Conservation (phyloP, 768 basidiomycete species). For the Russula foetens region DNA sequence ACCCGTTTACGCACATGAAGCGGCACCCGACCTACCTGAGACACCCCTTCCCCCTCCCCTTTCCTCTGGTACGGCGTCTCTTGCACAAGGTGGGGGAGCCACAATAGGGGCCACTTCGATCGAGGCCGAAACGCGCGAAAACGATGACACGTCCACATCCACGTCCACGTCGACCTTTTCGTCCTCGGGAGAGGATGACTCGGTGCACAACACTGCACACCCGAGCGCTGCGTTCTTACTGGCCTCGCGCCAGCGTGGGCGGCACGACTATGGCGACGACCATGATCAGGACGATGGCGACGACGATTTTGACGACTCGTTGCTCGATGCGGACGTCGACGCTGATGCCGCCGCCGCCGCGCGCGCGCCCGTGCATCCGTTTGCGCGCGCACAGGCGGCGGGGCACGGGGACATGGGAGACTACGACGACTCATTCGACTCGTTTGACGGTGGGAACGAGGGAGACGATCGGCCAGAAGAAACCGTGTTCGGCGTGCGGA, state of each 20-base stretch:
- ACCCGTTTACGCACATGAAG: conserved; percentile 21
- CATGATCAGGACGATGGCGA: conserved; percentile 17
- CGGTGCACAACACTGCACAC: conserved; percentile 48
- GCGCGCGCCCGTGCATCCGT: conserved; percentile 49
- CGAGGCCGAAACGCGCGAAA: conserved; percentile 10
- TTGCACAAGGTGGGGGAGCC: background rate
- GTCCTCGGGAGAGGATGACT: conserved; percentile 44
- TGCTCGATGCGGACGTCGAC: conserved; percentile 34
- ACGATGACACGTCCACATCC: conserved; percentile 33
- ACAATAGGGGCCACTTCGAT: background rate
- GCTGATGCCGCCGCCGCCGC: conserved; percentile 34
- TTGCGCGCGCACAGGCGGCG: conserved; percentile 35
- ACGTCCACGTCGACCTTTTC: conserved; percentile 38
- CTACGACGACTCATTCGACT: conserved; percentile 40
- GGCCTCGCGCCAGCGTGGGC: conserved; percentile 33
- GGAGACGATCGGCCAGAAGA: conserved; percentile 40
- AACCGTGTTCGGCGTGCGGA: conserved; percentile 64
- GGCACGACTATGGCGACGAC: conserved; percentile 7
- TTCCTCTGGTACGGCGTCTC: conserved; percentile 22
- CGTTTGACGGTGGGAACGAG: conserved; percentile 34
- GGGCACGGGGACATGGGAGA: conserved; percentile 21
- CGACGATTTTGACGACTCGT: conserved; percentile 27
- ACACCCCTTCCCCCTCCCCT: conserved; percentile 24
- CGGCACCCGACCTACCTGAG: conserved; percentile 15
- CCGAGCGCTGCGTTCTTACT: conserved; percentile 69